Conservation (phyloP, 495 filamentous ascomycete genomes). For the Hypoxylon lienhwacheense region DNA sequence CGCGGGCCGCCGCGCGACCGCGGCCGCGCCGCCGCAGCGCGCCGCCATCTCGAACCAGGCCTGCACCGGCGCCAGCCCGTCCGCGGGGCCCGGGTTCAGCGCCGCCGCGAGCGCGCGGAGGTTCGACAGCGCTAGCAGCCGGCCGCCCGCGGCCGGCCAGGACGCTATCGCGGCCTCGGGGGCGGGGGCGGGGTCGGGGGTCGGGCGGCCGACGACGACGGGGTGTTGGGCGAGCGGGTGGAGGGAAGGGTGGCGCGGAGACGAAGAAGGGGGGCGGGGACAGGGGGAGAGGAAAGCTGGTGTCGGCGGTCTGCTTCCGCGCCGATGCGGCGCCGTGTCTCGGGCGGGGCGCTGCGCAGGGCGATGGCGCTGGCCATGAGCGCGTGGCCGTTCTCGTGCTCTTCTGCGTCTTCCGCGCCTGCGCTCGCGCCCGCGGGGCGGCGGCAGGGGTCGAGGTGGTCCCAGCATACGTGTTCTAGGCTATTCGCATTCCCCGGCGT, state of each 20-base stretch:
- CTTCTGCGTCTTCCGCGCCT: constrained; percentile 31
- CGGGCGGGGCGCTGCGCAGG: constrained; percentile 38
- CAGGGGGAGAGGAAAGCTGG: not conserved
- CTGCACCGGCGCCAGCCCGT: constrained; percentile 55
- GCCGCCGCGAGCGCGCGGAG: constrained; percentile 45
- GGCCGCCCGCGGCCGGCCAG: constrained; percentile 2
- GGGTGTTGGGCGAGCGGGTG: not conserved
- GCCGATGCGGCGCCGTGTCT: constrained; percentile 32
- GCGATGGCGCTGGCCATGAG: constrained; percentile 51
- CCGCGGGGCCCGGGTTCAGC: constrained; percentile 37
- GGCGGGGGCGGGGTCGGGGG: not conserved
- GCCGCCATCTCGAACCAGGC: constrained; percentile 53
- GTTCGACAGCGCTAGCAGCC: constrained; percentile 41
- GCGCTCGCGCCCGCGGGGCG: too few species aligned
- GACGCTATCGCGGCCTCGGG: constrained; percentile 6
- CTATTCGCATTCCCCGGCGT: too few species aligned
- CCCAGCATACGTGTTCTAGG: constrained; percentile 54
- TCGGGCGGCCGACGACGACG: not conserved
- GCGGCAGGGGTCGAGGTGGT: constrained; percentile 48
- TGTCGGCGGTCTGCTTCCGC: constrained; percentile 11
- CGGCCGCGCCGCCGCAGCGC: constrained; percentile 35
- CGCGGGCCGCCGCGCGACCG: constrained; percentile 2
- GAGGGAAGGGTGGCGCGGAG: not conserved
- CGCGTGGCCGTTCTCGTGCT: constrained; percentile 44
- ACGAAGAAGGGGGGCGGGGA: not conserved